Evolutionary conservation across 371 early-diverging fungal genomes (phyloP), one percentile per base, ranked within the genome.

Genomic region (Lichtheimia corymbifera): DNA sequence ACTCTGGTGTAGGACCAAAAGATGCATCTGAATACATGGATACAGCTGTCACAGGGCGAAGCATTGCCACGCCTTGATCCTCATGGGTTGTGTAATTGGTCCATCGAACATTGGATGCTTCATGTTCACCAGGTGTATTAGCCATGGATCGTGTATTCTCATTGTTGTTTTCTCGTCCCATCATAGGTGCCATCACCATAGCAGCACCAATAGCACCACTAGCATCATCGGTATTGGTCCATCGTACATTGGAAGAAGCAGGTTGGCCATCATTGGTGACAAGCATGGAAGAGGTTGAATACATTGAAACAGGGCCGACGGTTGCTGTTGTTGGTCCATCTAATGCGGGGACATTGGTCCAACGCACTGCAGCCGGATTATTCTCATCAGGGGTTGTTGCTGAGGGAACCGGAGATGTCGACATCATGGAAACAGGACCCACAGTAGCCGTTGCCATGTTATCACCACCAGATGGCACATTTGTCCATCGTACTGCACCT

Each of bases 171-270:
- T 15, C 50, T 11, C 59, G 58, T 4, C 55, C 64, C 22, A 60
- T 50, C 30, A 68, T 59, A 22, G 70, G 65, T 47, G 72, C 72
- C 5, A 22, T 22, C 22, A 77, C 57, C 1, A 72, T 69, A 5
- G 72, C 73, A 2, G 71, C 70, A 18, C 76, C 84, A 3, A 82
- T 70, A 30, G 85, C 76, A 22, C 45, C 57, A 13, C 76, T 65
- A 0, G 68, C 70, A n/a, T 76, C 72, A 4, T 78, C 72, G 11
- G 72, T 73, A 24, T 71, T 64, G 0, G 77, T 77, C 73, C 74
- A 71, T 53, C 60, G 65, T 15, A 74, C 63, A 17, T 60, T 67
- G 22, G 22, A 22, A n/a, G 50, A 14, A 17, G 44, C 51, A 2
- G 65, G 30, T 18, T 50, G 27, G 4, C 35, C 28, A 15, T 60